A percentile compares a stretch with the other conserved stretches of the same genome.
These are phyloP conservation scores for Yamadazyma siamensis DNA, from an alignment of 1,139 yeast species.

Conservation along the genomic window DNA sequence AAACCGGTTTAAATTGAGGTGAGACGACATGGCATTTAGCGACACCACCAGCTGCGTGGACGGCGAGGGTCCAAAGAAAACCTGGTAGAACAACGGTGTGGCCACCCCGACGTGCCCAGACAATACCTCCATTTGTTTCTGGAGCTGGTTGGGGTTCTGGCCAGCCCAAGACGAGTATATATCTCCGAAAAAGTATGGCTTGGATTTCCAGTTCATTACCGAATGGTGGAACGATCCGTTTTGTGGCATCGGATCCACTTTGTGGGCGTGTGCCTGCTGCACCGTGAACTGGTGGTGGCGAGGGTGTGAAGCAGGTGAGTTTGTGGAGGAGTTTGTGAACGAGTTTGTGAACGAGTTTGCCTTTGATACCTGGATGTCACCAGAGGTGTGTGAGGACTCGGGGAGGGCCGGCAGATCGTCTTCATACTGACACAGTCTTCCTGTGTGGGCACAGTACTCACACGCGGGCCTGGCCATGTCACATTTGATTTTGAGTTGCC, in stretches of 20 bases:
- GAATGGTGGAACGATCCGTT: background rate
- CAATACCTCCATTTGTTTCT: background rate
- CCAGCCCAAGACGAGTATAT: background rate
- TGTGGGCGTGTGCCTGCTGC: no score
- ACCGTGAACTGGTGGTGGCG: no score
- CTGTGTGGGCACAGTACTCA: constrained; percentile 32
- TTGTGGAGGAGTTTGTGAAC: background rate
- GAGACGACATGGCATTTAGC: constrained; percentile 12
- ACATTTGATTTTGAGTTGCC: constrained; percentile 26
- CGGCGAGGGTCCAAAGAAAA: background rate
- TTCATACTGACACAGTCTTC: constrained; percentile 23
- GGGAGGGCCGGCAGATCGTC: no score
- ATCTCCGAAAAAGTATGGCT: background rate
- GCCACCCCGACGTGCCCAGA: background rate
- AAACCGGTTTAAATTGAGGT: constrained; percentile 21
- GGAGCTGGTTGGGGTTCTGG: background rate
- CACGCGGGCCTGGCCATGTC: constrained; percentile 29
- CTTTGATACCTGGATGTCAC: background rate
- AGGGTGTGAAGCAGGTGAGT: background rate
- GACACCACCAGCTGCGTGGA: constrained; percentile 1
- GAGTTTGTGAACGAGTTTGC: background rate
- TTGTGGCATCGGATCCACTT: no score
- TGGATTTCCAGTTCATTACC: background rate
- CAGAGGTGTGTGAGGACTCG: no score
- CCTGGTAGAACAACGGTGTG: background rate